phyloP scores from a whole-genome alignment of 1,139 yeast species.

The Candida anutae region DNA sequence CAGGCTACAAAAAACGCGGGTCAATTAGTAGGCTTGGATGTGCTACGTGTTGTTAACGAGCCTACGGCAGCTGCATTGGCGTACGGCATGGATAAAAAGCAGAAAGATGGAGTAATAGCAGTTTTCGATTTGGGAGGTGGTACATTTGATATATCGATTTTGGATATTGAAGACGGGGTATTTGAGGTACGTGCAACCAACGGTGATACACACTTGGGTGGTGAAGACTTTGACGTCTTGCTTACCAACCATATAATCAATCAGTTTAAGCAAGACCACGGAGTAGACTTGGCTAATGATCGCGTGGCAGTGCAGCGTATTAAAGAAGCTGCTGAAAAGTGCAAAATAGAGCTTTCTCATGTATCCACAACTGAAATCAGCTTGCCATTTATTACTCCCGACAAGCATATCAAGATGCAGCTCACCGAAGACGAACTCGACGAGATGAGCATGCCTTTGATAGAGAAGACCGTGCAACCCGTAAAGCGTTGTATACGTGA shows the following conservation, averaged over 20 bases:
- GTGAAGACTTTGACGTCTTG: slow-evolving; percentile 70
- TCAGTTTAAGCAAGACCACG: slow-evolving; percentile 35
- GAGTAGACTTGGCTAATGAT: slow-evolving; percentile 38
- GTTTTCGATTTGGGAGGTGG: slow-evolving; percentile 84
- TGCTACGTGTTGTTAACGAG: slow-evolving; percentile 65
- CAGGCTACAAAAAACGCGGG: slow-evolving; percentile 75
- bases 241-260: slow-evolving; percentile 47
- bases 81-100: slow-evolving; percentile 53
- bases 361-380: slow-evolving; percentile 47
- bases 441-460: slow-evolving; percentile 51
- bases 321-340: slow-evolving; percentile 63
- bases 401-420: slow-evolving; percentile 42
- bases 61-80: slow-evolving; percentile 83
- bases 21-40: slow-evolving; percentile 55
- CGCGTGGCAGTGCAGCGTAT: slow-evolving; percentile 55
- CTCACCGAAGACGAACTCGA: slow-evolving; percentile 61
- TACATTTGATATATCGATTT: slow-evolving; percentile 71
- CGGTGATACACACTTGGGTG: slow-evolving; percentile 80
- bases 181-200: slow-evolving; percentile 79
- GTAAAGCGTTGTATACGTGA: slow-evolving; percentile 63
- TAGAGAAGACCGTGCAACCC: slow-evolving; percentile 56
- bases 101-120: slow-evolving; percentile 57
- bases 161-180: slow-evolving; percentile 75
- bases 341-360: slow-evolving; percentile 65
- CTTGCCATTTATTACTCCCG: slow-evolving; percentile 53